A percentile compares a stretch with the other conserved stretches of the same genome.
Conservation (phyloP, 2,329 filamentous ascomycete species). For the Sordariomycetes sp. region DNA sequence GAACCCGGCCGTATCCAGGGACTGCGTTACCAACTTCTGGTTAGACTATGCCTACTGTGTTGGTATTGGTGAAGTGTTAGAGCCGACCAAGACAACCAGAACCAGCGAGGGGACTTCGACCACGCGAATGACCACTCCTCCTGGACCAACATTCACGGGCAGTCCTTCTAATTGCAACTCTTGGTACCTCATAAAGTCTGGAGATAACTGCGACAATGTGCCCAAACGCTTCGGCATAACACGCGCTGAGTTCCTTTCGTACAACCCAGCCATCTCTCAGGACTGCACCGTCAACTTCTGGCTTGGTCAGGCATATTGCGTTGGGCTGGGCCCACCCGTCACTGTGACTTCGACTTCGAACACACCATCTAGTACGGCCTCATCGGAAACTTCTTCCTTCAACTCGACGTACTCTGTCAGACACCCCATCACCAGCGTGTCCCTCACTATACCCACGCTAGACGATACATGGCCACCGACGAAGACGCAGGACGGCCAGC, state of each 20-base stretch:
- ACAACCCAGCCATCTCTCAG: neutral
- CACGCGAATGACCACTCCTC: neutral
- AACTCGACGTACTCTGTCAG: constrained; percentile 1
- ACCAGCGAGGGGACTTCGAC: neutral
- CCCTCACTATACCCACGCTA: constrained; percentile 1
- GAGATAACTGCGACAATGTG: neutral
- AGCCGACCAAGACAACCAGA: constrained; percentile 2
- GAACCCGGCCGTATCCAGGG: constrained; percentile 15
- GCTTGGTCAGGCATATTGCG: neutral
- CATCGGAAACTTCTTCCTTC: neutral
- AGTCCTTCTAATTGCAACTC: neutral
- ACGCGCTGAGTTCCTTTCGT: neutral
- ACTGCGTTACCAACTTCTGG: constrained; percentile 16
- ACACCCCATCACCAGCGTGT: neutral
- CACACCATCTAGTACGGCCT: neutral
- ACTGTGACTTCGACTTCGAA: neutral
- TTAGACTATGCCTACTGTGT: constrained; percentile 16
- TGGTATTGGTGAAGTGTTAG: constrained; percentile 7
- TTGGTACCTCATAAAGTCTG: neutral
- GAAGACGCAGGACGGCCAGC: constrained; percentile 1
- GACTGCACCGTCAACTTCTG: neutral
- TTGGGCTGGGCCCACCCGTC: too few species aligned
- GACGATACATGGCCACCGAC: constrained; percentile 4
- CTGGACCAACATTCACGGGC: neutral
- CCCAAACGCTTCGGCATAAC: neutral